Evolutionary conservation across 2,329 filamentous ascomycete genomes (phyloP), one percentile per base, ranked within the genome.

Genomic region (Trichoderma semiorbis): DNA sequence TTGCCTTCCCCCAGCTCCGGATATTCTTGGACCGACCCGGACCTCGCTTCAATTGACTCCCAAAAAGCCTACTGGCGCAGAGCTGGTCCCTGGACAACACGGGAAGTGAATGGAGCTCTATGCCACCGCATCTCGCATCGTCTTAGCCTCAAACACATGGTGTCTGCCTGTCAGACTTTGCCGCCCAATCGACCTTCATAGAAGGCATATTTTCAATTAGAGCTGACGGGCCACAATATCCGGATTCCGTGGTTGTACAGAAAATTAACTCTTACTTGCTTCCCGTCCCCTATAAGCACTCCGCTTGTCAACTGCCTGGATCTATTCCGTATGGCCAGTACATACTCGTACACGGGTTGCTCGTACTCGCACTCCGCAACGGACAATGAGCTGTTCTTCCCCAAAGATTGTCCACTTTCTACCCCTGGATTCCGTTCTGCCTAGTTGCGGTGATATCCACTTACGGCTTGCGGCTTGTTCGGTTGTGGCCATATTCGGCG

Each of bases 221-320:
- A 57, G 67, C 67, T 69, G 67, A 69, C 67, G 39, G 66, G 28
- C 67, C 39, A 69, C 67, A 32, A 26, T n/a, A 61, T 28, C 66
- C 66, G 55, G 28, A 11, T 47, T 11, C 65, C 65, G 55, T n/a
- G 18, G 50, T 67, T 12, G 53, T 32, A 39, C 32, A 21, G 21
- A 10, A 7, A 67, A 30, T 39, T 39, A 11, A 32, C 3, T 34
- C 26, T 58, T 43, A 14, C 32, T 66, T 66, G 30, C 30, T 66
- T 55, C n/a, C 30, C 14, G 26, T 36, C n/a, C 7, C 64, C 26
- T 1, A n/a, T 28, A 58, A 58, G 24, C 57, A 34, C 57, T 60
- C 30, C 16, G 28, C 57, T 60, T 60, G 2, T 34, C 58, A 61
- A 47, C 12, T 16, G 24, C 39, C 39, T 43, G 39, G 7, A 43